Base-by-base conservation (phyloP, 176 grass and related monocot species). In the Lolium multiflorum region DNA sequence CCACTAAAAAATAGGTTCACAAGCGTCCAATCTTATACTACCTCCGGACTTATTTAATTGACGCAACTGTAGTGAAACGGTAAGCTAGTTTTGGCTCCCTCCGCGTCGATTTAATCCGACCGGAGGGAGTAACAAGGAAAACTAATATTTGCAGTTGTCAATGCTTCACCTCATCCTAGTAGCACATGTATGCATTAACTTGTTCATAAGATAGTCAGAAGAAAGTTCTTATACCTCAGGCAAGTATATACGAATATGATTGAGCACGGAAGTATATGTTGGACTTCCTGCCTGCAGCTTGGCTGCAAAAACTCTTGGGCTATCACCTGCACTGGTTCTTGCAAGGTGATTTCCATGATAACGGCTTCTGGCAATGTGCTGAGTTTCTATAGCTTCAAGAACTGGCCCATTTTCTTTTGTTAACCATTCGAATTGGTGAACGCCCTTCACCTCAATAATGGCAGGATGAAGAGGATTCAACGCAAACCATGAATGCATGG, bases 401-500 rank as follows among this genome's bases (percentile, higher is more conserved):
- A 94, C 97, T 25, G 94, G 97, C 56, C 92, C 82, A 85, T 96
- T 94, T 89, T 99, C 97, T 90, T 91, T 96, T 72, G 94, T 94
- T 72, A 96, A 94, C 97, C 94, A 99, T 76, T 92, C 97, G 85
- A 99, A 96, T 59, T 99, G 97, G 76, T 99, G 93, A 57, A 99
- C 90, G 69, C 92, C 92, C 89, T 96, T 98, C 51, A 96, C 94
- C 89, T 94, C 94, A 76, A 99, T 82, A 77, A 96, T 91, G 74
- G 92, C 92, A 67, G 88, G 88, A 75, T 81, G 74, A 37, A 91
- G 81, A 64, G 91, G 84, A 91, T 99, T 96, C 88, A 99, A 88
- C 77, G 93, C 96, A 92, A 96, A 98, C 96, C 96, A 98, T 52
- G 96, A 98, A 84, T 95, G 93, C 96, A 98, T 98, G 70, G 90